Base-by-base conservation (phyloP, 768 basidiomycete species). In the Agaricus bisporus region DNA sequence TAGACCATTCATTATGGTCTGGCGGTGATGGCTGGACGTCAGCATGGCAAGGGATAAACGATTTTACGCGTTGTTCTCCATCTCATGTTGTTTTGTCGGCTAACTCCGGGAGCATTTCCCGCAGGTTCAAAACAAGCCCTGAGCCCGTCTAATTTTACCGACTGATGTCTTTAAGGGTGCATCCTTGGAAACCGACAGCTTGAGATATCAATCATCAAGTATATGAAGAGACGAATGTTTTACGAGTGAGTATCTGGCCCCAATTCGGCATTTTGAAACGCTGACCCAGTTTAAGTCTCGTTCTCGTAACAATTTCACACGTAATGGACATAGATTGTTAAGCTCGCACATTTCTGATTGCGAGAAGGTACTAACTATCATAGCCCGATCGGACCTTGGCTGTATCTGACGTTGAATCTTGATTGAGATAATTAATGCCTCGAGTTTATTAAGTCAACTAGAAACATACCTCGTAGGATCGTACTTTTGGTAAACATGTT, bases 401-500 rank as follows among this genome's bases (percentile, higher is more conserved):
- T 54, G 32, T 54, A 54, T 48, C 46, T 48, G 41, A 54, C 46
- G 25, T 48, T 54, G 53, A 54, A 54, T 41, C 53, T 32, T 54
- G 41, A 28, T 56, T 15, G 9, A 41, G 15, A 20, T 18, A 8
- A 41, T 56, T 44, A 50, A 26, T 32, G 15, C 32, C 32, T 8
- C 18, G 17, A 63, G 41, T 59, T 64, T 68, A 44, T 68, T 67
- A 63, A 17, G 70, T 71, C n/a, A 52, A 36, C 10, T 11, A 5
- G 18, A 22, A 22, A 55, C 66, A 51, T 50, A 72, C 74, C 73
- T 59, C 3, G 64, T 68, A 25, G 74, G 74, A 58, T 77, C 75
- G 50, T 77, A 77, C 56, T 75, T 77, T 8, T 61, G 61, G 55
- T 75, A 75, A 0, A 69, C 71, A 10, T 56, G 44, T 48, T 65